Conservation (phyloP, 139 green algal species). For the Chlorella sp. region DNA sequence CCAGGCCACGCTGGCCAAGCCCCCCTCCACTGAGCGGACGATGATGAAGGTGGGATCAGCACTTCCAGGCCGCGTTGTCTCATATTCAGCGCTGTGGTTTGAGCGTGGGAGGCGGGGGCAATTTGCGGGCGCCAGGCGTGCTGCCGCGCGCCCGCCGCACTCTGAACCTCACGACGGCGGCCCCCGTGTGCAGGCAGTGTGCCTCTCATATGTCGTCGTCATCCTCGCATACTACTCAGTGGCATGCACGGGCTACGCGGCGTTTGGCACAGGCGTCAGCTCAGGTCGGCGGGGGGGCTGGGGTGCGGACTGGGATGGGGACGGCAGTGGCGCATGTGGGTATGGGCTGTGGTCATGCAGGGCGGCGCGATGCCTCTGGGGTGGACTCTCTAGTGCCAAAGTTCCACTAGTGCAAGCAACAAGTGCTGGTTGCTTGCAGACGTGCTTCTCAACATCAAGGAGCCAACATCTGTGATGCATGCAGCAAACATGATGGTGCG, state of each 20-base stretch:
- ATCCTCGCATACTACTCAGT: slow-evolving; percentile 61
- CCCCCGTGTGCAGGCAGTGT: slow-evolving; percentile 19
- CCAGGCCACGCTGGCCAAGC: slow-evolving; percentile 49
- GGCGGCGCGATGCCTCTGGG: too few relatives aligned
- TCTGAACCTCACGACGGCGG: too few relatives aligned
- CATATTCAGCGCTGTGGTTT: too few relatives aligned
- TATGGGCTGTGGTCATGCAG: too few relatives aligned
- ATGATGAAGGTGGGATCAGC: slow-evolving; percentile 47
- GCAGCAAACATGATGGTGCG: slow-evolving; percentile 65
- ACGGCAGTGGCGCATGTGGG: too few relatives aligned
- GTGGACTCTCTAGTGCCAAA: too few relatives aligned
- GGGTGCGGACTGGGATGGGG: not conserved
- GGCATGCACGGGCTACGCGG: slow-evolving; percentile 56
- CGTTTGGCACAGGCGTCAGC: slow-evolving; percentile 46
- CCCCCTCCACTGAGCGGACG: slow-evolving; percentile 31
- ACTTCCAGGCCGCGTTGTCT: not conserved
- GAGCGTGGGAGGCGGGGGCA: too few relatives aligned
- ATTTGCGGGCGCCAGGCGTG: too few relatives aligned
- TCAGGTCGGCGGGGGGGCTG: not conserved
- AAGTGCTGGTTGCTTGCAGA: slow-evolving; percentile 43
- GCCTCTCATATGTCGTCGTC: slow-evolving; percentile 46
- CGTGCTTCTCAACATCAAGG: slow-evolving; percentile 59
- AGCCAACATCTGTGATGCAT: slow-evolving; percentile 38
- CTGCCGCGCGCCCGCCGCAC: too few relatives aligned
- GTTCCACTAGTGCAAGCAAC: too few relatives aligned